A percentile compares a stretch with the other conserved stretches of the same genome.
Evolutionary conservation across 2,329 filamentous ascomycete genomes (phyloP).

Genomic region (Passalora sequoiae): DNA sequence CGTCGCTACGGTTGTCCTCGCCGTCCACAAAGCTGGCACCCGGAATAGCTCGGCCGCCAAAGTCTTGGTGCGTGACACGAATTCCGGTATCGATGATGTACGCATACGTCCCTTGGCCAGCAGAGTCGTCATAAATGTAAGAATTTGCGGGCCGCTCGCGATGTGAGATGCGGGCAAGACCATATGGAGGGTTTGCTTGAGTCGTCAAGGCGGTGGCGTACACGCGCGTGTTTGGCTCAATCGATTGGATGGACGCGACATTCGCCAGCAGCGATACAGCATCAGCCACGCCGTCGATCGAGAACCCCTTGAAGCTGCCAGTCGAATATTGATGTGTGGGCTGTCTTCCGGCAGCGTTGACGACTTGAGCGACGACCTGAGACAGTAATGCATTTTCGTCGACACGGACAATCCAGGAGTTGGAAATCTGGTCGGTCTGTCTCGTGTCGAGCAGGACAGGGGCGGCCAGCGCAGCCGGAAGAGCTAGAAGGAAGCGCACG

Average conservation of each 20-base stretch:
- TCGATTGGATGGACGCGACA: slow-evolving; percentile 30
- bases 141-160: slow-evolving; percentile 7
- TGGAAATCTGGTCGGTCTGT: slow-evolving; percentile 17
- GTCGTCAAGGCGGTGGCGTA: slow-evolving; percentile 35
- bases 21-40: slow-evolving; percentile 23
- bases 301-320: slow-evolving; percentile 38
- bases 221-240: slow-evolving; percentile 39
- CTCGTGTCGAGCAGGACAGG: slow-evolving; percentile 19
- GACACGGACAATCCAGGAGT: slow-evolving; percentile 23
- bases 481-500: slow-evolving; percentile 17
- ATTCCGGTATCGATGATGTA: slow-evolving; percentile 28
- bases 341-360: slow-evolving; percentile 13
- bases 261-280: slow-evolving; percentile 29
- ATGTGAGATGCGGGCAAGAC: slow-evolving; percentile 40
- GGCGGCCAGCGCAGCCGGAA: slow-evolving; percentile 22
- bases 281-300: slow-evolving; percentile 33
- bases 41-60: slow-evolving; percentile 26
- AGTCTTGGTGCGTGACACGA: slow-evolving; percentile 22
- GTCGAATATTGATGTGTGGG: slow-evolving; percentile 35
- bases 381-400: slow-evolving; percentile 16
- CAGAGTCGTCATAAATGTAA: slow-evolving; percentile 30
- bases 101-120: slow-evolving; percentile 28
- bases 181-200: slow-evolving; percentile 39
- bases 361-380: slow-evolving; percentile 17
- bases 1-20: slow-evolving; percentile 33